Percentiles rank a stretch among this genome's conserved stretches.
These are phyloP conservation scores for Pythium folliculosum DNA, from an alignment of 352 stramenopile genomes.

Conservation along the genomic window DNA sequence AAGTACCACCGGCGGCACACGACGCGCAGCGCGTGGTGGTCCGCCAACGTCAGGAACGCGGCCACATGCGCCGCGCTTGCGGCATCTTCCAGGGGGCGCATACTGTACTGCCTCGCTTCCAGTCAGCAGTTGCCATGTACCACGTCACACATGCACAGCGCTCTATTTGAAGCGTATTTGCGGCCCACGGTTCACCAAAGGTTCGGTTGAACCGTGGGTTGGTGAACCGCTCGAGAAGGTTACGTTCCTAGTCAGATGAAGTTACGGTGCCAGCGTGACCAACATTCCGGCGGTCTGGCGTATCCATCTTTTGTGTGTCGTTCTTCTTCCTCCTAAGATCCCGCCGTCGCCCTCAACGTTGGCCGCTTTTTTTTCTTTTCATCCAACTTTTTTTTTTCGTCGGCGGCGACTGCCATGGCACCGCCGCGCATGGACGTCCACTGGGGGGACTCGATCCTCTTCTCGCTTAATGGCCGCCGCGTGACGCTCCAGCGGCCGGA, in stretches of 20 bases:
- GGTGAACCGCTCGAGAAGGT: too few relatives aligned
- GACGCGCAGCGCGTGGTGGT: slow-evolving; percentile 43
- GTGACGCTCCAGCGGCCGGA: slow-evolving; percentile 19
- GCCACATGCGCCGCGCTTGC: slow-evolving; percentile 5
- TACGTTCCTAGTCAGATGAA: too few relatives aligned
- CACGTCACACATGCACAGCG: slow-evolving; percentile 6
- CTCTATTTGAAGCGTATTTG: not conserved
- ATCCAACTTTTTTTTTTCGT: not conserved
- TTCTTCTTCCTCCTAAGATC: not conserved
- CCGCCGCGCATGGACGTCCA: slow-evolving; percentile 21
- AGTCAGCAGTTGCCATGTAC: not conserved
- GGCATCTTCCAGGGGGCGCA: slow-evolving; percentile 16
- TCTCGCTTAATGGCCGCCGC: slow-evolving; percentile 27
- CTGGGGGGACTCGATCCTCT: slow-evolving; percentile 22
- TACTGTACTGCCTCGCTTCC: not conserved
- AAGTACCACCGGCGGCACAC: slow-evolving; percentile 63
- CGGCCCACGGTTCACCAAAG: not conserved
- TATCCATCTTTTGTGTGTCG: slow-evolving; percentile 7
- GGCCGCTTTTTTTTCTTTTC: not conserved
- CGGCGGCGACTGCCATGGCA: slow-evolving; percentile 18
- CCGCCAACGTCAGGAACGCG: slow-evolving; percentile 46
- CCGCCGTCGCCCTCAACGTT: not conserved
- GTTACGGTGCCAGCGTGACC: not conserved
- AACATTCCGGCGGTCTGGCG: slow-evolving; percentile 23
- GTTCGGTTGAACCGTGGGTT: slow-evolving; percentile 1